phyloP scores from a whole-genome alignment of 305 asterid genomes.

The Plantago lanceolata region DNA sequence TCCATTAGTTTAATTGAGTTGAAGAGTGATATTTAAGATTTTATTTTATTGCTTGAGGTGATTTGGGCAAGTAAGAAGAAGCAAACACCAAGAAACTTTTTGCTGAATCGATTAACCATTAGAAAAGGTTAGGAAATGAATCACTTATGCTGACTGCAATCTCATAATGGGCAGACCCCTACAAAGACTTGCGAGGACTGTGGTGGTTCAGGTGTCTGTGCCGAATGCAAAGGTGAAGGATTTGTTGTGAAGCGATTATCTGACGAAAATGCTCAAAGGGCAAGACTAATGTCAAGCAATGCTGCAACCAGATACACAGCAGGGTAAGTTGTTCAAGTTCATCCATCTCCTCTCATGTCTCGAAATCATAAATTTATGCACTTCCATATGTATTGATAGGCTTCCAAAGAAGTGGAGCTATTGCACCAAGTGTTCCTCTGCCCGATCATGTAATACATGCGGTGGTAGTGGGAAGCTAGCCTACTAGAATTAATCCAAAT shows the following conservation, averaged over 20 bases:
- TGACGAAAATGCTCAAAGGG: slow-evolving; percentile 57
- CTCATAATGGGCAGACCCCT: slow-evolving; percentile 38
- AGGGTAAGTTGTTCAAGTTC: slow-evolving; percentile 45
- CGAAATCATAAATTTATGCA: neutral
- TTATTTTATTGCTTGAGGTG: no score
- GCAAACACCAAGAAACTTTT: no score
- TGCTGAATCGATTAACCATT: no score
- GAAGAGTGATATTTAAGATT: no score
- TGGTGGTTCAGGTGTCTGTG: slow-evolving; percentile 69
- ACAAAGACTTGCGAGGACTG: slow-evolving; percentile 54
- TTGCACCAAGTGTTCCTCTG: slow-evolving; percentile 83
- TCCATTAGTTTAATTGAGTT: no score
- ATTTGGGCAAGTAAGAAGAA: no score
- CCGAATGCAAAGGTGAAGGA: slow-evolving; percentile 85
- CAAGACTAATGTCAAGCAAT: slow-evolving; percentile 59
- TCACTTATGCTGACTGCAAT: slow-evolving; percentile 3
- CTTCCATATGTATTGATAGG: slow-evolving; percentile 37
- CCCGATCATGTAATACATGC: slow-evolving; percentile 66
- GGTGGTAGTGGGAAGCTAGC: slow-evolving; percentile 72
- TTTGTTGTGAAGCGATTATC: slow-evolving; percentile 66
- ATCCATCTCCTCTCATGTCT: neutral
- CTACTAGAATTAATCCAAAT: slow-evolving; percentile 22
- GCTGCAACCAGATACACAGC: slow-evolving; percentile 83
- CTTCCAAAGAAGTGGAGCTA: slow-evolving; percentile 98
- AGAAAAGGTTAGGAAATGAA: no score